Evolutionary conservation across 495 filamentous ascomycete genomes (phyloP).

Genomic region (Tricharina praecox): DNA sequence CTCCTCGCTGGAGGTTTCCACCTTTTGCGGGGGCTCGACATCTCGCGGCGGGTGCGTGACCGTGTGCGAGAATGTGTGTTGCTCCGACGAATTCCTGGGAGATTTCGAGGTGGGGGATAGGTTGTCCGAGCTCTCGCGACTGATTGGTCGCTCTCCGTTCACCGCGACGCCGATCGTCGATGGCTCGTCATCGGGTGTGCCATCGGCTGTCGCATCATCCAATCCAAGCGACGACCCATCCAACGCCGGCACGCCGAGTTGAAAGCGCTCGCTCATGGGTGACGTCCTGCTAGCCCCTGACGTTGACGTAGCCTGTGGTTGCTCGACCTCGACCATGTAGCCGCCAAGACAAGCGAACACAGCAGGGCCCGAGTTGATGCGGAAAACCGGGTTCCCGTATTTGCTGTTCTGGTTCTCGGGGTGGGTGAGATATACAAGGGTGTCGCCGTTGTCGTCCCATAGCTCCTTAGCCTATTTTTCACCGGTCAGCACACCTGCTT

Average conservation of each 20-base stretch:
- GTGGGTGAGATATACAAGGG: constrained; percentile 69
- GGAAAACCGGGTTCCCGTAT: constrained; percentile 57
- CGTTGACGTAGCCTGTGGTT: neutral
- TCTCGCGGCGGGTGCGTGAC: neutral
- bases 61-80: neutral
- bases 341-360: constrained; percentile 53
- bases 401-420: constrained; percentile 49
- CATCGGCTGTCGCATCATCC: neutral
- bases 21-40: neutral
- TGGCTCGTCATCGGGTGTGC: neutral
- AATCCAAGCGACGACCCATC: neutral
- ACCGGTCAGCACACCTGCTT: neutral
- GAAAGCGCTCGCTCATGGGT: neutral
- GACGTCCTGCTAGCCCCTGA: neutral
- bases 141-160: neutral
- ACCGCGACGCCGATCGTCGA: neutral
- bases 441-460: constrained; percentile 72
- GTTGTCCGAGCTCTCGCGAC: neutral
- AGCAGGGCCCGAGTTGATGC: constrained; percentile 48
- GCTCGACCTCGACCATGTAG: constrained; percentile 33
- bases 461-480: constrained; percentile 56
- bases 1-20: constrained; percentile 1
- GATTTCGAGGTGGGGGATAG: neutral
- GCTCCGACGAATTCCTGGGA: neutral
- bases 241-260: neutral